A percentile compares a stretch with the other conserved stretches of the same genome.
Conservation (phyloP, 108 stramenopile genomes). For the Schizochytrium sp. region DNA sequence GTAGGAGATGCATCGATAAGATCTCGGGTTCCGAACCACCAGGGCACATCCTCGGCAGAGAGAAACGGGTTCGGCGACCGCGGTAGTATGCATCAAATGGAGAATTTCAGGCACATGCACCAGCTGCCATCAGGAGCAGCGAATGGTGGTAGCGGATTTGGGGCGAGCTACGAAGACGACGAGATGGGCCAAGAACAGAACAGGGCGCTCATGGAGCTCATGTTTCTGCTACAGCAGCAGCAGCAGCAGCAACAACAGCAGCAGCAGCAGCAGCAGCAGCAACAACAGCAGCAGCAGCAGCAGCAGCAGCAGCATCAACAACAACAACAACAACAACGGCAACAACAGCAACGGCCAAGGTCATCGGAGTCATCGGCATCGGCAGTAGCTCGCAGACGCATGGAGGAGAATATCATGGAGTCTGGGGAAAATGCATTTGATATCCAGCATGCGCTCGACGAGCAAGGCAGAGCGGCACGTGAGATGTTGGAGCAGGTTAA, state of each 20-base stretch:
- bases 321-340: neutral
- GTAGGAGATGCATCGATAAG: too few relatives aligned
- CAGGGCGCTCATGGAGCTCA: neutral
- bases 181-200: too few relatives aligned
- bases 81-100: too few relatives aligned
- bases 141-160: too few relatives aligned
- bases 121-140: too few relatives aligned
- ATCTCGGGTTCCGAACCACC: too few relatives aligned
- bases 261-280: constrained; percentile 13
- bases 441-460: constrained; percentile 1
- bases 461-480: neutral
- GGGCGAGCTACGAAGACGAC: too few relatives aligned
- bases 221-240: constrained; percentile 37
- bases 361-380: neutral
- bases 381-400: neutral
- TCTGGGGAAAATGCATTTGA: neutral
- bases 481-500: constrained; percentile 37
- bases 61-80: too few relatives aligned
- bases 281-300: neutral
- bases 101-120: too few relatives aligned
- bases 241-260: neutral
- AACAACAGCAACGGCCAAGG: neutral
- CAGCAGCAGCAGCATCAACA: neutral
- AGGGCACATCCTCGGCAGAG: too few relatives aligned
- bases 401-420: neutral